Base-by-base conservation (phyloP, 2,329 filamentous ascomycete genomes). In the Phialophora verrucosa region DNA sequence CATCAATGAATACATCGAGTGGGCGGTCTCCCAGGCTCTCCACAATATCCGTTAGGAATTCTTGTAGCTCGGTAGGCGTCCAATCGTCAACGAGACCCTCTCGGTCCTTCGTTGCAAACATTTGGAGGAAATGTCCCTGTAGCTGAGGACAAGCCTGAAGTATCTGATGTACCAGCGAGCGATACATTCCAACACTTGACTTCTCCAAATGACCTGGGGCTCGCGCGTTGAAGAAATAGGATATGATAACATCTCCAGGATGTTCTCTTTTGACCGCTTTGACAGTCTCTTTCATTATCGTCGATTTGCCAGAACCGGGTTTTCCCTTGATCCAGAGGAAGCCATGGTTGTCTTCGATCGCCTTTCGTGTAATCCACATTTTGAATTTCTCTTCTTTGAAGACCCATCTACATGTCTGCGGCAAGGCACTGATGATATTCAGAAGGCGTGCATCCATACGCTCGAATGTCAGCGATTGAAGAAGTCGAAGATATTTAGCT, bases 241-340 rank as follows among this genome's bases (percentile, higher is more conserved):
- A 25, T 6, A 53, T 29, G 49, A 53, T 14, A 3, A 53, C 14
- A 53, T 53, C 23, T 14, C 27, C 10, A 20, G 49, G 14, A 20
- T 10, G 70, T 65, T 2, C 54, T 51, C 29, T 71, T 73, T 25
- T 60, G 67, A 20, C 67, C 67, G 14, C 67, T 27, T 65, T 63
- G 27, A 70, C 73, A 0, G 72, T 69, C 53, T 79, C 81, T 57
- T 83, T 83, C 79, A 83, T 83, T 1, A 82, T 62, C 0, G 79
- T 83, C 6, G 79, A 82, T 65, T 82, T 82, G 3, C 80, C 80
- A 0, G 75, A 74, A 17, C 78, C 79, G 10, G 80, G 77, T 14
- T 80, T 80, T 0, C 80, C 79, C 63, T 75, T 76, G 27, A 78
- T 73, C 75, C 75, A 78, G 3, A 78, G 65, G 42, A 78, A 71